Evolutionary conservation across 768 basidiomycete genomes (phyloP), one percentile per base, ranked within the genome.

Genomic region (Leccinum imitatum): DNA sequence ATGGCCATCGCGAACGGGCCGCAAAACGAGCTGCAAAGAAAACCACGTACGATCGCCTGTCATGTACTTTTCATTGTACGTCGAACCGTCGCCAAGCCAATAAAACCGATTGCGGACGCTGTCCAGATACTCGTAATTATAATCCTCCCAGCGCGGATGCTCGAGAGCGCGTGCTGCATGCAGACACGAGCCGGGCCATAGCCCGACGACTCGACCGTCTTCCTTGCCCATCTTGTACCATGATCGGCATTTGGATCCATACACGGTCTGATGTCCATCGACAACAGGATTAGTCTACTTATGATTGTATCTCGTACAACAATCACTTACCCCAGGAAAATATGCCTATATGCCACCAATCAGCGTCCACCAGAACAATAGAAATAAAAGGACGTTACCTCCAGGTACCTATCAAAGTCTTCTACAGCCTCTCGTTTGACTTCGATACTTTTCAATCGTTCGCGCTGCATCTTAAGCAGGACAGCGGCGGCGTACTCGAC

Each of bases 141-240:
- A 87, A 63, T 87, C 87, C 60, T 88, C 87, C 85, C 85, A 87
- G 5, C 86, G 80, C 3, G 85, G 86, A 66, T 83, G 69, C 33
- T 73, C 72, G 6, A 88, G 69, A 2, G 80, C 78, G 27, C 76
- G 77, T 6, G 76, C 71, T 1, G 81, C 83, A 57, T 86, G 85
- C 15, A 85, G 65, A 47, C 77, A 76, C 0, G 85, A 85, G 6
- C 85, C 84, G 15, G 87, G 86, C 84, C 84, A 88, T 5, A 88
- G 73, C 1, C 77, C 84, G 21, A 80, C 78, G 6, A 87, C 75
- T 2, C 82, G 78, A 2, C 86, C 85, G 13, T 69, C 82, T 62
- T 81, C 80, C 62, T 81, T 82, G 4, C 84, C 85, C 47, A 73
- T 76, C 66, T 87, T 87, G 66, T 87, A 87, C 86, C 87, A 89